A percentile compares a stretch with the other conserved stretches of the same genome.
Conservation (phyloP, 176 grass and related monocot genomes). For the Oropetium thomaeum region DNA sequence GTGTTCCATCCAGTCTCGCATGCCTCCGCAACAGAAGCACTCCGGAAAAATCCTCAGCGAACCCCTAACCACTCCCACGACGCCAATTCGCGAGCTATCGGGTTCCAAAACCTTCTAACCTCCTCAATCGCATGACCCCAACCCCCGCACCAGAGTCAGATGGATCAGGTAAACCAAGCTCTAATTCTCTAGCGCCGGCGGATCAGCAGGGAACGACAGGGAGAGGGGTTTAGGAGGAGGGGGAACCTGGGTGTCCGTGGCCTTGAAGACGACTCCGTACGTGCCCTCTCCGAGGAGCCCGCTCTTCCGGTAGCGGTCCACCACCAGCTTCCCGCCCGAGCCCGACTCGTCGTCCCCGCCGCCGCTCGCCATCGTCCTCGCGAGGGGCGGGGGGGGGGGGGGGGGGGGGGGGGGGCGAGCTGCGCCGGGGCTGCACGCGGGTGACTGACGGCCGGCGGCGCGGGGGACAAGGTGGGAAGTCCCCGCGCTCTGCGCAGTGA, state of each 20-base stretch:
- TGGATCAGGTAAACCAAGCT: background rate
- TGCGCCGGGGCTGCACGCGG: background rate
- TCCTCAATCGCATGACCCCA: slow-evolving; percentile 1
- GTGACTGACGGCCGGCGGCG: background rate
- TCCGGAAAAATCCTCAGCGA: background rate
- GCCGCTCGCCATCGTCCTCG: slow-evolving; percentile 38
- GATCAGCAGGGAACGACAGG: slow-evolving; percentile 3
- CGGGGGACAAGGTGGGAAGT: background rate
- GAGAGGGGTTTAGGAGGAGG: slow-evolving; percentile 12
- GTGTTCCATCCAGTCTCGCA: background rate
- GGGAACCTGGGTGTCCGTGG: slow-evolving; percentile 73
- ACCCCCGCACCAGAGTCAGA: background rate
- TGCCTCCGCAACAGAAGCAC: background rate
- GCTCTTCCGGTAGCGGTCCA: slow-evolving; percentile 82
- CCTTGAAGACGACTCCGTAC: slow-evolving; percentile 92
- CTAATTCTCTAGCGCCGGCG: background rate
- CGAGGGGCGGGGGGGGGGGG: background rate
- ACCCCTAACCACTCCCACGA: background rate
- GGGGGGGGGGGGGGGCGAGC: background rate
- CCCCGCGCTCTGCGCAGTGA: background rate
- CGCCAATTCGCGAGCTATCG: slow-evolving; percentile 9
- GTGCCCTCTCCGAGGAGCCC: slow-evolving; percentile 88
- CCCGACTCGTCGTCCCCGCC: slow-evolving; percentile 46
- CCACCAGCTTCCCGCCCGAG: slow-evolving; percentile 55
- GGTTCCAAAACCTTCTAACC: background rate